phyloP scores from a whole-genome alignment of 2,329 filamentous ascomycete species.

The Hirsutella minnesotensis region DNA sequence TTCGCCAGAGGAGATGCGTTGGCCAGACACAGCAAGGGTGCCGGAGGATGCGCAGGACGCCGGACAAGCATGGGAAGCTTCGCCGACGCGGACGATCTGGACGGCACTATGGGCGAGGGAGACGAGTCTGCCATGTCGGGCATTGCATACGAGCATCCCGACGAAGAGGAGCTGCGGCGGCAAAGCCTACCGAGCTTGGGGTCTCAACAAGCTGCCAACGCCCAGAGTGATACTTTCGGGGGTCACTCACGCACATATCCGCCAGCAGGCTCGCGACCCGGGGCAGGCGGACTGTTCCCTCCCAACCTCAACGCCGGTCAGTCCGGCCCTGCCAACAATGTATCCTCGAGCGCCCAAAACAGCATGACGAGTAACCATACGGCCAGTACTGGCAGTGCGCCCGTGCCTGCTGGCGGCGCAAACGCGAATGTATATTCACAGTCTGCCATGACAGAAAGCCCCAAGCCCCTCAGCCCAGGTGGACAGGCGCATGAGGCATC shows the following conservation, averaged over 20 bases:
- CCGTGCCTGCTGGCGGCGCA: conserved; percentile 31
- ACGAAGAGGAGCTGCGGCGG: conserved; percentile 52
- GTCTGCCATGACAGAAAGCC: conserved; percentile 70
- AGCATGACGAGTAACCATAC: conserved; percentile 31
- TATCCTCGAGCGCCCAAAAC: conserved; percentile 37
- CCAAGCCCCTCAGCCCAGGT: conserved; percentile 69
- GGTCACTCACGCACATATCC: conserved; percentile 71
- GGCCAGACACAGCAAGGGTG: conserved; percentile 88
- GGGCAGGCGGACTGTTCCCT: conserved; percentile 46
- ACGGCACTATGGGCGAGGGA: conserved; percentile 32
- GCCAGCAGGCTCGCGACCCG: conserved; percentile 45
- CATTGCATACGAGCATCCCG: conserved; percentile 41
- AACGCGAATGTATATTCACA: conserved; percentile 56
- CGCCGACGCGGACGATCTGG: conserved; percentile 64
- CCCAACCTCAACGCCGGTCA: conserved; percentile 46
- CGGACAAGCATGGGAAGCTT: conserved; percentile 78
- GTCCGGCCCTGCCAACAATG: conserved; percentile 37
- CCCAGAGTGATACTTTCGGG: conserved; percentile 34
- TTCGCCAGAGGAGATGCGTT: conserved; percentile 93
- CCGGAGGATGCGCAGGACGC: conserved; percentile 87
- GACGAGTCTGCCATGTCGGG: conserved; percentile 48
- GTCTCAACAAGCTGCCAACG: conserved; percentile 49
- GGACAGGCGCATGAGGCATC: conserved; percentile 39
- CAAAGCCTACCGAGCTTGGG: conserved; percentile 67
- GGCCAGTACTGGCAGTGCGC: conserved; percentile 36